phyloP scores from a whole-genome alignment of 768 basidiomycete species.

The Boletales sp. region DNA sequence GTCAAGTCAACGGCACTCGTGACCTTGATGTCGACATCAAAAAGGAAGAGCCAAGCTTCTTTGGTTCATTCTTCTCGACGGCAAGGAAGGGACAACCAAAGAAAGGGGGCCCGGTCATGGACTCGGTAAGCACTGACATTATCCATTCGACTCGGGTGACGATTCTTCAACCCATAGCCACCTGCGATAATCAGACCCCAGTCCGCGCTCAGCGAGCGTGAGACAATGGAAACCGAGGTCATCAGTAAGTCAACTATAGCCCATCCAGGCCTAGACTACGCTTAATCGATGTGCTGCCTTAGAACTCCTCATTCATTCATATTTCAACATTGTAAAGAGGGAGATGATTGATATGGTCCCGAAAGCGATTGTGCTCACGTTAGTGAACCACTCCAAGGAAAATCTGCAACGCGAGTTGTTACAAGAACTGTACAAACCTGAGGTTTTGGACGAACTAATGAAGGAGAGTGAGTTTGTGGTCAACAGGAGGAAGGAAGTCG shows the following conservation, averaged over 20 bases:
- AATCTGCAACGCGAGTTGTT: conserved; percentile 90
- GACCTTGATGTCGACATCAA: conserved; percentile 89
- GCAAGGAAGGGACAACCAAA: conserved; percentile 58
- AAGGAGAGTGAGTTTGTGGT: conserved; percentile 94
- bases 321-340: conserved; percentile 97
- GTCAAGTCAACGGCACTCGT: conserved; percentile 84
- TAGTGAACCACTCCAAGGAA: conserved; percentile 93
- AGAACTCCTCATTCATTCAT: conserved; percentile 95
- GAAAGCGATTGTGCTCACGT: conserved; percentile 87
- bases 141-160: conserved; percentile 12
- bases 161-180: conserved; percentile 44
- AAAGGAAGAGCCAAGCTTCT: conserved; percentile 91
- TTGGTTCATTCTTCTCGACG: conserved; percentile 90
- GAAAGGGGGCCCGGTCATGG: conserved; percentile 58
- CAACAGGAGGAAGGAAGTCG: conserved; percentile 88
- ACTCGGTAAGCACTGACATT: conserved; percentile 40
- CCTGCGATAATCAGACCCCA: conserved; percentile 88
- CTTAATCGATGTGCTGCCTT: conserved; percentile 5
- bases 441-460: conserved; percentile 89
- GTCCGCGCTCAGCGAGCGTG: conserved; percentile 86
- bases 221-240: conserved; percentile 98
- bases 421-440: conserved; percentile 95
- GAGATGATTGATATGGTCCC: conserved; percentile 99
- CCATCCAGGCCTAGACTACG: background rate
- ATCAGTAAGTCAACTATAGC: conserved; percentile 72